A percentile compares a stretch with the other conserved stretches of the same genome.
Evolutionary conservation across 495 filamentous ascomycete species (phyloP).

Genomic region (Podospora conica): DNA sequence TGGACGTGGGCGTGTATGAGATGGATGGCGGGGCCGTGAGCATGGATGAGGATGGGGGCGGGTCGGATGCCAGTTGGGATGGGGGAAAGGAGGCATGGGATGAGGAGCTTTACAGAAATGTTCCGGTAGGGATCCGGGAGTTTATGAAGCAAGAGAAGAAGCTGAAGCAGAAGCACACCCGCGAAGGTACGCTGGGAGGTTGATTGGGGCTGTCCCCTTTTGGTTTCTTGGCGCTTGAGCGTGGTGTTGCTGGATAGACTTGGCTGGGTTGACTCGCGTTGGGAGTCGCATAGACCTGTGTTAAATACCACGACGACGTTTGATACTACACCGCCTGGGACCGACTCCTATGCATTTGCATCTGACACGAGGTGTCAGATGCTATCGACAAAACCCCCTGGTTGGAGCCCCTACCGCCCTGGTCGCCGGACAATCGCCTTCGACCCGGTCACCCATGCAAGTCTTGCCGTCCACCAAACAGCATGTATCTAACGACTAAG

Average conservation of each 20-base stretch:
- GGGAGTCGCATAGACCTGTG: conserved; percentile 1
- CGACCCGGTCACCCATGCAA: neutral
- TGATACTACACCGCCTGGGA: neutral
- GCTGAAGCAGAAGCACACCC: conserved; percentile 65
- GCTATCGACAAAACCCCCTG: no score
- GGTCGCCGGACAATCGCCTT: neutral
- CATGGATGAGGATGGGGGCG: conserved; percentile 80
- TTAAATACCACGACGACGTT: conserved; percentile 5
- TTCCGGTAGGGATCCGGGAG: conserved; percentile 90
- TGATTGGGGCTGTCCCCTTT: conserved; percentile 9
- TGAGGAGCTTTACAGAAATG: conserved; percentile 65
- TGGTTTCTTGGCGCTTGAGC: neutral
- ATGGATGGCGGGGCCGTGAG: conserved; percentile 34
- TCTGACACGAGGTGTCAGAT: neutral
- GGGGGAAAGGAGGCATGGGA: conserved; percentile 42
- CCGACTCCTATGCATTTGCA: neutral
- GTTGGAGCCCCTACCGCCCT: no score
- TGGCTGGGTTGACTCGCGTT: neutral
- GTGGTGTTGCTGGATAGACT: conserved; percentile 2
- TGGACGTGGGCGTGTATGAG: conserved; percentile 10
- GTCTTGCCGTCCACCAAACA: neutral
- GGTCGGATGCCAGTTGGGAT: conserved; percentile 63
- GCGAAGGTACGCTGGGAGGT: conserved; percentile 38
- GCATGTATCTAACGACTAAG: neutral
- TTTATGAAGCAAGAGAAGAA: conserved; percentile 98